A percentile compares a stretch with the other conserved stretches of the same genome.
Conservation (phyloP, 2,329 filamentous ascomycete genomes). For the Truncatella angustata region DNA sequence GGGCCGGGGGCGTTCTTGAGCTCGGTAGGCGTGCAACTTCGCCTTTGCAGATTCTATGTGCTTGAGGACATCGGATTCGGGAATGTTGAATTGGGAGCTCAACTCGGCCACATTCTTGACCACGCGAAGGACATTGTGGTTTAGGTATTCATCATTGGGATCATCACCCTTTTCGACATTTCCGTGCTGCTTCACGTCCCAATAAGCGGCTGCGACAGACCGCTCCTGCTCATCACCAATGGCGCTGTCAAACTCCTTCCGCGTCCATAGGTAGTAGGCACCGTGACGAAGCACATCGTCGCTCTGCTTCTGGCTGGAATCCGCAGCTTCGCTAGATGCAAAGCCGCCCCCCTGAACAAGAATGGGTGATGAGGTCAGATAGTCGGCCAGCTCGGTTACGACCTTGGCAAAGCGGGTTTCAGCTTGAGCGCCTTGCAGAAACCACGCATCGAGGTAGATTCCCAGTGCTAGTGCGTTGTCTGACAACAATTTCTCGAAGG, state of each 20-base stretch:
- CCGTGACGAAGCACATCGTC: constrained; percentile 85
- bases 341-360: constrained; percentile 71
- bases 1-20: constrained; percentile 72
- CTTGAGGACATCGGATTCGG: constrained; percentile 64
- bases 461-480: constrained; percentile 86
- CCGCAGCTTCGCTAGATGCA: constrained; percentile 85
- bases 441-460: constrained; percentile 84
- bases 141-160: constrained; percentile 89
- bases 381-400: constrained; percentile 81
- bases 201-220: constrained; percentile 77
- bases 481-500: constrained; percentile 96
- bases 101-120: constrained; percentile 66
- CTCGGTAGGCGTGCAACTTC: constrained; percentile 69
- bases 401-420: constrained; percentile 73
- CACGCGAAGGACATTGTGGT: constrained; percentile 83
- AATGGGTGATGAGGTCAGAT: constrained; percentile 72
- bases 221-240: constrained; percentile 64
- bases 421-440: constrained; percentile 48
- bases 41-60: constrained; percentile 66
- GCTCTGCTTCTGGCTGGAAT: constrained; percentile 72
- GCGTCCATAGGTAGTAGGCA: constrained; percentile 92
- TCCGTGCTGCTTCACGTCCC: constrained; percentile 78
- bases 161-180: constrained; percentile 84
- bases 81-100: constrained; percentile 71
- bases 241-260: constrained; percentile 78